A percentile compares a stretch with the other conserved stretches of the same genome.
Evolutionary conservation across 768 basidiomycete species (phyloP).

Genomic region (Xanthoconium stramineum): DNA sequence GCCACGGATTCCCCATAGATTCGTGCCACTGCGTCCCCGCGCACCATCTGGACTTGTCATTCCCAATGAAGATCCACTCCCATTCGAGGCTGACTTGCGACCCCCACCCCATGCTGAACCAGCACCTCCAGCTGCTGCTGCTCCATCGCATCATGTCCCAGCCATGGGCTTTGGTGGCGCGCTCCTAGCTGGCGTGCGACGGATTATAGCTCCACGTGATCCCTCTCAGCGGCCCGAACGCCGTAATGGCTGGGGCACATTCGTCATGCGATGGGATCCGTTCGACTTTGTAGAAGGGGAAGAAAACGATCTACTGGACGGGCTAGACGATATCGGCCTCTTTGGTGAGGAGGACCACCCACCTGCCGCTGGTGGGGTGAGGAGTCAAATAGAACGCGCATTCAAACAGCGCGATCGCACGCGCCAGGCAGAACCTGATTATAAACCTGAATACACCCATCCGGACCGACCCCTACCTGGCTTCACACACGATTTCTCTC

Average conservation of each 20-base stretch:
- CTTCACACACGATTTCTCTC: constrained; percentile 66
- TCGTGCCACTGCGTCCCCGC: constrained; percentile 37
- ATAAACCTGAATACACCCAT: constrained; percentile 64
- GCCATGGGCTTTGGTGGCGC: constrained; percentile 66
- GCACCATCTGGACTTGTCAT: constrained; percentile 44
- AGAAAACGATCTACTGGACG: constrained; percentile 15
- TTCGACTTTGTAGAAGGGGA: constrained; percentile 17
- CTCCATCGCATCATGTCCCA: constrained; percentile 56
- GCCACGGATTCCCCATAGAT: constrained; percentile 43
- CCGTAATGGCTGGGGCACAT: constrained; percentile 21
- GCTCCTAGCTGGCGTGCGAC: constrained; percentile 43
- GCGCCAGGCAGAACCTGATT: constrained; percentile 37
- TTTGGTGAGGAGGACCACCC: constrained; percentile 13
- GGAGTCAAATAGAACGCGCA: constrained; percentile 19
- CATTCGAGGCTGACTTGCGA: constrained; percentile 42
- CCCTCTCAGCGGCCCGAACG: constrained; percentile 11
- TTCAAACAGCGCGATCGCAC: constrained; percentile 21
- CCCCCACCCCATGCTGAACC: constrained; percentile 19
- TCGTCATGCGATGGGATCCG: constrained; percentile 31
- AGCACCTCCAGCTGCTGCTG: constrained; percentile 35
- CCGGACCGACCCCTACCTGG: constrained; percentile 53
- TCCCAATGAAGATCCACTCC: constrained; percentile 49
- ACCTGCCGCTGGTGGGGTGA: constrained; percentile 13
- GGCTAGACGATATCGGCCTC: constrained; percentile 16
- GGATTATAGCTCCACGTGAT: constrained; percentile 18